Evolutionary conservation across 768 basidiomycete genomes (phyloP).

Genomic region (Phylloporus sp.): DNA sequence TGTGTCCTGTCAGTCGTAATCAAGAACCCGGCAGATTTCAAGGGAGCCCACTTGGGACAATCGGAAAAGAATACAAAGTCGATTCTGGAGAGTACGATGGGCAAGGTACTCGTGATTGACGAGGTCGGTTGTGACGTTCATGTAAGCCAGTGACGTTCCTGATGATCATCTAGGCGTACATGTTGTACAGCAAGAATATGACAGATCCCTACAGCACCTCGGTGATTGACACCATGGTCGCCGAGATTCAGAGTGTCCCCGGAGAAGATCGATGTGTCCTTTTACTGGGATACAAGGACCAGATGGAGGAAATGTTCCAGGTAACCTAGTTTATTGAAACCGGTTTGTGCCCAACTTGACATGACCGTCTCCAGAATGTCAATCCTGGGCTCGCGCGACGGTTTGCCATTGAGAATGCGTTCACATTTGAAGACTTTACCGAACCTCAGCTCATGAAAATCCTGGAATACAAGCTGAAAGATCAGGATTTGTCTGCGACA

Average conservation of each 20-base stretch:
- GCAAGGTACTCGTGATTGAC: slow-evolving; percentile 71
- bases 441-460: slow-evolving; percentile 50
- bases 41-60: slow-evolving; percentile 53
- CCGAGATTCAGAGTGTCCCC: slow-evolving; percentile 65
- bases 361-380: slow-evolving; percentile 46
- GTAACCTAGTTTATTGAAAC: slow-evolving; percentile 30
- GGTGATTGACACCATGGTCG: slow-evolving; percentile 73
- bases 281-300: slow-evolving; percentile 59
- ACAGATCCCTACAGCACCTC: slow-evolving; percentile 59
- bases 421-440: slow-evolving; percentile 63
- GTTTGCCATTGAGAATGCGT: slow-evolving; percentile 66
- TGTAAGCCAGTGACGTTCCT: not conserved
- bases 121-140: slow-evolving; percentile 39
- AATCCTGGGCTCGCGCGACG: slow-evolving; percentile 67
- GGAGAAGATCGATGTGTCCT: slow-evolving; percentile 72
- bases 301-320: slow-evolving; percentile 75
- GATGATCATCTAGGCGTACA: slow-evolving; percentile 52
- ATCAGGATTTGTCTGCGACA: slow-evolving; percentile 57
- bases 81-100: slow-evolving; percentile 54
- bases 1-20: slow-evolving; percentile 43
- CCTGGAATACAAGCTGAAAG: slow-evolving; percentile 53
- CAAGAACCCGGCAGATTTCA: slow-evolving; percentile 69
- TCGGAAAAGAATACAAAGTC: slow-evolving; percentile 65
- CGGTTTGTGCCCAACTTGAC: not conserved
- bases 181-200: slow-evolving; percentile 47